Conservation (phyloP, 169 alveolate genomes). For the Eimeria acervulina region DNA sequence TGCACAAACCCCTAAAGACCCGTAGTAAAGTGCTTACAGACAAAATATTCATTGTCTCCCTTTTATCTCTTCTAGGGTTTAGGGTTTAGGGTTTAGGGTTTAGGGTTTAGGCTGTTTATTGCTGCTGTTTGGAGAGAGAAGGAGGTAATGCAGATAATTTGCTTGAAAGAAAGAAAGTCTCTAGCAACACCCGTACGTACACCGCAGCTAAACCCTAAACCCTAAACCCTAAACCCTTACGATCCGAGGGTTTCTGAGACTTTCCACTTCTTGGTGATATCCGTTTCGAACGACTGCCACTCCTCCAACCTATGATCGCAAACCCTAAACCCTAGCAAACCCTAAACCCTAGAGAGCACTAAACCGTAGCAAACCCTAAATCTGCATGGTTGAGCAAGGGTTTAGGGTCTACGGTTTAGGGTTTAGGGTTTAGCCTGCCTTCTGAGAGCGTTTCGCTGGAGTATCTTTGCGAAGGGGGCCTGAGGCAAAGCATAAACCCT, state of each 20-base stretch:
- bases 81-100: not conserved
- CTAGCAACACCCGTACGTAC: not conserved
- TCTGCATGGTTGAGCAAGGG: not conserved
- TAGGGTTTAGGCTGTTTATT: not conserved
- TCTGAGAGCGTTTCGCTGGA: not conserved
- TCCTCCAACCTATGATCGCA: conserved; percentile 1
- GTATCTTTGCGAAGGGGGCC: conserved; percentile 12
- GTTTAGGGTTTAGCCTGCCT: conserved; percentile 20
- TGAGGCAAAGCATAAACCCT: too few species aligned
- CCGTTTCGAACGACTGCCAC: conserved; percentile 12
- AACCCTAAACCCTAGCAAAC: not conserved
- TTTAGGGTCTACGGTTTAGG: conserved; percentile 10
- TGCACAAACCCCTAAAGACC: too few species aligned
- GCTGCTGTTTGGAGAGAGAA: not conserved
- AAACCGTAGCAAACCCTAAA: not conserved
- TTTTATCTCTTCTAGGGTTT: not conserved
- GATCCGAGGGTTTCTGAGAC: not conserved
- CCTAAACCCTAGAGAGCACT: not conserved
- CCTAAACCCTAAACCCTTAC: conserved; percentile 34
- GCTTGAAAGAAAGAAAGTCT: not conserved
- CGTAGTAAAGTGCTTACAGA: not conserved
- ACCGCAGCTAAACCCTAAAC: conserved; percentile 28
- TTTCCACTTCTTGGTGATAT: not conserved
- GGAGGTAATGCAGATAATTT: not conserved
- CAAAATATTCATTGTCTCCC: not conserved